Evolutionary conservation across 805 yeast genomes (phyloP).

Genomic region (Kodamaea jinghongensis): DNA sequence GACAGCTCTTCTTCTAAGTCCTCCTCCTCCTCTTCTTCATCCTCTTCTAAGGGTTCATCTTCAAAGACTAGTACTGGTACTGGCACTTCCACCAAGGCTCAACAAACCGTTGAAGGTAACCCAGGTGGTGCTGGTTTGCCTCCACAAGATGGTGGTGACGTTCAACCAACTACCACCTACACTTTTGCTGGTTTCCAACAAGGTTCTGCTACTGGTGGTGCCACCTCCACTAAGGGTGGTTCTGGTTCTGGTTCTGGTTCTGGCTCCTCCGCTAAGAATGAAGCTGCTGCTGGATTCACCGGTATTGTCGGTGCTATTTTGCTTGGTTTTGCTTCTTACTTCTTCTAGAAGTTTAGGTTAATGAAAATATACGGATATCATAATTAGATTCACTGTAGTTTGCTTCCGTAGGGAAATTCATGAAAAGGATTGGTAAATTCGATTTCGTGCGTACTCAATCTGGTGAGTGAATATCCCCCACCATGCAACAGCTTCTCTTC

Average conservation of each 20-base stretch:
- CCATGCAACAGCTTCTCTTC: too few species aligned
- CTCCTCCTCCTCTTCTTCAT: slow-evolving; percentile 15
- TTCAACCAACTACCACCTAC: slow-evolving; percentile 1
- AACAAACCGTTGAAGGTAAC: slow-evolving; percentile 6
- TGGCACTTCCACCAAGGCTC: slow-evolving; percentile 5
- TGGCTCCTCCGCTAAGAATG: not conserved
- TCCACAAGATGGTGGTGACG: slow-evolving; percentile 3
- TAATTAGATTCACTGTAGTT: too few species aligned
- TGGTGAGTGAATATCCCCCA: too few species aligned
- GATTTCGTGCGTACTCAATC: too few species aligned
- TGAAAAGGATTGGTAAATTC: too few species aligned
- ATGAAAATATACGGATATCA: too few species aligned
- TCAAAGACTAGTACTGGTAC: slow-evolving; percentile 5
- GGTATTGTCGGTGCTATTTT: slow-evolving; percentile 19
- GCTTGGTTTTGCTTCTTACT: slow-evolving; percentile 20
- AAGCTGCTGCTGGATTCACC: slow-evolving; percentile 11
- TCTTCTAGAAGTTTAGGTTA: slow-evolving; percentile 1
- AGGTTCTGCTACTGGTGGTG: not conserved
- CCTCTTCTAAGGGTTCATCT: slow-evolving; percentile 14
- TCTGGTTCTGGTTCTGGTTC: slow-evolving; percentile 5
- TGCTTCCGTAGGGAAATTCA: too few species aligned
- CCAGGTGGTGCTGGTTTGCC: slow-evolving; percentile 7
- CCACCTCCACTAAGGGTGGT: not conserved
- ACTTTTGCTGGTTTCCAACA: slow-evolving; percentile 1
- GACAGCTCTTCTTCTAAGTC: slow-evolving; percentile 12